Base-by-base conservation (phyloP, 257 asterid species). In the Perilla frutescens region DNA sequence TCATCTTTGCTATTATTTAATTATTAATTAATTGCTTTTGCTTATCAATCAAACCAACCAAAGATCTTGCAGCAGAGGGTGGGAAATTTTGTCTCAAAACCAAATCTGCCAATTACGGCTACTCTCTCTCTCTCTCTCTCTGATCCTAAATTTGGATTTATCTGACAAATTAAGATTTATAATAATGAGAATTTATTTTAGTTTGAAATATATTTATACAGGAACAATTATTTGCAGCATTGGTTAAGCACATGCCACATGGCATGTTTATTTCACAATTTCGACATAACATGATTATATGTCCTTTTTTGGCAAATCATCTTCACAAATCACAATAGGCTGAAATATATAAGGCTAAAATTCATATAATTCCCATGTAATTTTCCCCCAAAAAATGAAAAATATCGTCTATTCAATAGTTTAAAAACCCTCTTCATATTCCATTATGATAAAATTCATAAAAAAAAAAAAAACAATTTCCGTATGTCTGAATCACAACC, bases 61-160 rank as follows among this genome's bases (percentile, higher is more conserved):
- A 48, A 65, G 32, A 48, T 26, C 13, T 48, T 9, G 58, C 60
- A 32, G 32, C 71, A 66, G 47, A 66, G 37, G 48, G 45, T 67
- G 62, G 72, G 53, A 67, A 50, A 4, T 63, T 66, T 66, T 49
- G 70, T 47, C 39, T 10, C 0, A 47, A 45, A 11, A 29, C 10
- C 26, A 43, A n/a, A n/a, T n/a, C 36, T 8, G 53, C 53, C 54
- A 41, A 62, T 62, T 62, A 1, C 1, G 40, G 12, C 29, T 4
- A 47, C 31, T 20, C 26, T 7, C 3, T 5, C 31, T 58, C 43
- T 4, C 43, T 58, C 20, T 58, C 47, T 13, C 47, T 7, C 66
- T 2, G 49, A 37, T 67, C 61, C 60, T 49, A 32, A 36, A 7
- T 50, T 50, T 50, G 58, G 62, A 8, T n/a, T 36, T 34, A 36